Conservation (phyloP, 139 green algal genomes). For the Chlorella sp. region DNA sequence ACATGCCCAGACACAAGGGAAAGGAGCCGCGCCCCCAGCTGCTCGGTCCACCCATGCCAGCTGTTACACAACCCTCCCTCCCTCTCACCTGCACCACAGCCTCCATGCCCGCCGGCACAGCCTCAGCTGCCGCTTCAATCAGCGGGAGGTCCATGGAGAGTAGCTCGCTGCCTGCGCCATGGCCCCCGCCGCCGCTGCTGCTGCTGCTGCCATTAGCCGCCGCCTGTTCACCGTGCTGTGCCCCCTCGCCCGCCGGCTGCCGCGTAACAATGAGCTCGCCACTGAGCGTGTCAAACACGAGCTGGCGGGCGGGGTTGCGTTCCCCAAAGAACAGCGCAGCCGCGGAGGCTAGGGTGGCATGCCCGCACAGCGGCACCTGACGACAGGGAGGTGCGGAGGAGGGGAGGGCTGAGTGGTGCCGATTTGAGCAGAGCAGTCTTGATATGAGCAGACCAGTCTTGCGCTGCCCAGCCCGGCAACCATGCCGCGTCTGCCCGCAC, state of each 20-base stretch:
- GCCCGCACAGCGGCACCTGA: slow-evolving; percentile 71
- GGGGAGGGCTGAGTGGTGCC: too few relatives aligned
- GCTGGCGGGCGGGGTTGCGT: neutral
- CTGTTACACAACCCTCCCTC: neutral
- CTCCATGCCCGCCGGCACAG: slow-evolving; percentile 8
- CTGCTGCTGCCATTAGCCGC: too few relatives aligned
- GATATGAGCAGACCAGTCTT: too few relatives aligned
- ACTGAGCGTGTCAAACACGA: slow-evolving; percentile 44
- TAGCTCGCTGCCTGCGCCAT: slow-evolving; percentile 9
- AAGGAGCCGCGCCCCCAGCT: too few relatives aligned
- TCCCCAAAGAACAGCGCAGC: slow-evolving; percentile 29
- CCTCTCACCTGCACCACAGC: slow-evolving; percentile 22
- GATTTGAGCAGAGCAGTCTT: too few relatives aligned
- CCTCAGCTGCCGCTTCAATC: neutral
- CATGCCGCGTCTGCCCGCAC: too few relatives aligned
- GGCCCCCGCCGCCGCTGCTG: neutral
- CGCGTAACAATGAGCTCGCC: slow-evolving; percentile 35
- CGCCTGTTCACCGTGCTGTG: neutral
- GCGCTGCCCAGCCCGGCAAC: too few relatives aligned
- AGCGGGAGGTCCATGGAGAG: slow-evolving; percentile 43
- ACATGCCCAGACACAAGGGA: too few relatives aligned
- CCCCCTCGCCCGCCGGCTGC: neutral
- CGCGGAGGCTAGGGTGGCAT: slow-evolving; percentile 68
- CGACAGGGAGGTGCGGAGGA: neutral
- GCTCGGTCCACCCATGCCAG: neutral